Percentiles rank a stretch among this genome's conserved stretches.
Conservation (phyloP, 176 grass and related monocot species). For the Cymbopogon citratus region DNA sequence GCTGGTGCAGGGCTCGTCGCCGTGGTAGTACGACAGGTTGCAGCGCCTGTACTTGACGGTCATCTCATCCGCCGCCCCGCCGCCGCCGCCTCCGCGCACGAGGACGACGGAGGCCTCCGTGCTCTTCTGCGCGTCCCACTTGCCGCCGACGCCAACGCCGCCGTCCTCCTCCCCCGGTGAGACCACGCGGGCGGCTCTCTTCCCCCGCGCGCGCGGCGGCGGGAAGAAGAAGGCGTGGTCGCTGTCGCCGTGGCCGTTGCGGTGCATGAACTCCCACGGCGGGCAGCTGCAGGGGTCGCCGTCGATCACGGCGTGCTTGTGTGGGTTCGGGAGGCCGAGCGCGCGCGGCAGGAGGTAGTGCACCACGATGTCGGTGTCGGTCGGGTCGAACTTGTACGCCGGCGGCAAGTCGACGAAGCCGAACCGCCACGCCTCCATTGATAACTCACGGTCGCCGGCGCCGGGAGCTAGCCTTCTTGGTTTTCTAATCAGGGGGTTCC, state of each 20-base stretch:
- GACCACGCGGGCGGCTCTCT: too few species aligned
- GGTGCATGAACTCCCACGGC: slow-evolving; percentile 6
- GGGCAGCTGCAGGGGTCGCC: slow-evolving; percentile 3
- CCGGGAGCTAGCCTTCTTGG: too few species aligned
- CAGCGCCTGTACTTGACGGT: background rate
- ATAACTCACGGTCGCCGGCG: background rate
- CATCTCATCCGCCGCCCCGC: background rate
- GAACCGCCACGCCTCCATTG: slow-evolving; percentile 9
- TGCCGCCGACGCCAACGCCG: too few species aligned
- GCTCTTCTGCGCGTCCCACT: too few species aligned
- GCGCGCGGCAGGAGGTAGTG: slow-evolving; percentile 30
- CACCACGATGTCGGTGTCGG: slow-evolving; percentile 8
- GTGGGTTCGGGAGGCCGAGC: background rate
- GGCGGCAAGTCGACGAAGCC: background rate
- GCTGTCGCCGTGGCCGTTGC: background rate
- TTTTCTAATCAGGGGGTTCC: too few species aligned
- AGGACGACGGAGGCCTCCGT: too few species aligned
- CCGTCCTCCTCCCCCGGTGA: too few species aligned
- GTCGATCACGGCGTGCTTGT: background rate
- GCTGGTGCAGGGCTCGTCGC: fast-evolving
- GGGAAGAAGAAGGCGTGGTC: slow-evolving; percentile 11
- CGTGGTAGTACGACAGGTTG: background rate
- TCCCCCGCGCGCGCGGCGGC: too few species aligned
- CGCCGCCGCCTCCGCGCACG: too few species aligned
- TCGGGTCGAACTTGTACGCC: slow-evolving; percentile 11